These are phyloP conservation scores for Brassica balearica DNA, from an alignment of 441 rosid species.

Conservation along the genomic window DNA sequence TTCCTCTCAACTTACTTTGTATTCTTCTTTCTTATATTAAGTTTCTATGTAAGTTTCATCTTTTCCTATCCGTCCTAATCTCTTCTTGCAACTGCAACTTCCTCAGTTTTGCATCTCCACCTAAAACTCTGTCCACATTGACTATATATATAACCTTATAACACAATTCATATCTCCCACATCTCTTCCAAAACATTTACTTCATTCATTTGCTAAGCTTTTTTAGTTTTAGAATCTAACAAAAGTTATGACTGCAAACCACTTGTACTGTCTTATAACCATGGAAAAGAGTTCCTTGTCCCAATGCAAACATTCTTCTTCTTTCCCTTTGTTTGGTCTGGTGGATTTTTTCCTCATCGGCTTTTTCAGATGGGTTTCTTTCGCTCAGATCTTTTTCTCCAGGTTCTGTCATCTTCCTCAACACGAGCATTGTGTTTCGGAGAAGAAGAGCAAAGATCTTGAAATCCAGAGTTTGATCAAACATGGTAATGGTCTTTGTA, in stretches of 20 bases:
- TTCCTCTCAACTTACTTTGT: conserved; percentile 10
- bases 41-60: conserved; percentile 34
- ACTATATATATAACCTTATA: conserved; percentile 10
- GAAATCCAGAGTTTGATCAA: conserved; percentile 25
- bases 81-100: conserved; percentile 35
- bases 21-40: conserved; percentile 3
- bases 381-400: conserved; percentile 36
- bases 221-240: conserved; percentile 17
- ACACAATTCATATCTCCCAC: conserved; percentile 24
- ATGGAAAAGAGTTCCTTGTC: conserved; percentile 35
- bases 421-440: conserved; percentile 9
- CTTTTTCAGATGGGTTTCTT: conserved; percentile 45
- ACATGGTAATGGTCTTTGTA: conserved; percentile 19
- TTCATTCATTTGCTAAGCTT: conserved; percentile 29
- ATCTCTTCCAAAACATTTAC: conserved; percentile 15
- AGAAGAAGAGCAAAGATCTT: conserved; percentile 35
- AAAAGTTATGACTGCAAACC: conserved; percentile 31
- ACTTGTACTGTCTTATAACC: conserved; percentile 34
- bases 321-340: not conserved
- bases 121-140: conserved; percentile 15
- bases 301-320: conserved; percentile 22
- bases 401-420: conserved; percentile 29
- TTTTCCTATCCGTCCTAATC: conserved; percentile 11
- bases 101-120: conserved; percentile 43
- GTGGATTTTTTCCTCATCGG: conserved; percentile 29